A percentile compares a stretch with the other conserved stretches of the same genome.
phyloP scores from a whole-genome alignment of 306 rosid species.

The Fagus sylvatica region DNA sequence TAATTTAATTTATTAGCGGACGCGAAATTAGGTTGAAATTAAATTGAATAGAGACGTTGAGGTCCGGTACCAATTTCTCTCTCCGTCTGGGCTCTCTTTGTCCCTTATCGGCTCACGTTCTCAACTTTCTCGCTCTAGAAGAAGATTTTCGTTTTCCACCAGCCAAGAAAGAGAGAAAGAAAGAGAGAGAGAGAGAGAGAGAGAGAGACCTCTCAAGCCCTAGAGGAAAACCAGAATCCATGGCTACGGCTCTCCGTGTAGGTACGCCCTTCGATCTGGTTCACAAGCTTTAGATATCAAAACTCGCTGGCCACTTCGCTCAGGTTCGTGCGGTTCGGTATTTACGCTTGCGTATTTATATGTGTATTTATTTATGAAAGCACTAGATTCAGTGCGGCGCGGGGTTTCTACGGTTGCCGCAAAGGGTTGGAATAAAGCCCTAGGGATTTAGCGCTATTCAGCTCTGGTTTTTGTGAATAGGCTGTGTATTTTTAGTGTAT shows the following conservation, averaged over 20 bases:
- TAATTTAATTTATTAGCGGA: slow-evolving; percentile 45
- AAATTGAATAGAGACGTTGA: slow-evolving; percentile 40
- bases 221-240: slow-evolving; percentile 13
- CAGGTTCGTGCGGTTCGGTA: not conserved
- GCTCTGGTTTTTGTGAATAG: too few species aligned
- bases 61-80: slow-evolving; percentile 57
- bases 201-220: slow-evolving; percentile 29
- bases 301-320: not conserved
- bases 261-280: slow-evolving; percentile 37
- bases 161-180: slow-evolving; percentile 31
- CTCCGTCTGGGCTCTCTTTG: slow-evolving; percentile 55
- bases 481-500: not conserved
- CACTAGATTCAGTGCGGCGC: too few species aligned
- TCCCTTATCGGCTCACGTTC: slow-evolving; percentile 78
- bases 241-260: slow-evolving; percentile 22
- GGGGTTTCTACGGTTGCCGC: too few species aligned
- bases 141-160: slow-evolving; percentile 52
- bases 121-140: slow-evolving; percentile 57
- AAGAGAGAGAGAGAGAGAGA: slow-evolving; percentile 3
- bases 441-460: too few species aligned
- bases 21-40: slow-evolving; percentile 40
- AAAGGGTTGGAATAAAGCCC: too few species aligned
- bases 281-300: slow-evolving; percentile 28
- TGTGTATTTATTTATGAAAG: too few species aligned
- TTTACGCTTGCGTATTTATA: too few species aligned